Conservation (phyloP, 306 rosid genomes). For the Acmispon strigosus region DNA sequence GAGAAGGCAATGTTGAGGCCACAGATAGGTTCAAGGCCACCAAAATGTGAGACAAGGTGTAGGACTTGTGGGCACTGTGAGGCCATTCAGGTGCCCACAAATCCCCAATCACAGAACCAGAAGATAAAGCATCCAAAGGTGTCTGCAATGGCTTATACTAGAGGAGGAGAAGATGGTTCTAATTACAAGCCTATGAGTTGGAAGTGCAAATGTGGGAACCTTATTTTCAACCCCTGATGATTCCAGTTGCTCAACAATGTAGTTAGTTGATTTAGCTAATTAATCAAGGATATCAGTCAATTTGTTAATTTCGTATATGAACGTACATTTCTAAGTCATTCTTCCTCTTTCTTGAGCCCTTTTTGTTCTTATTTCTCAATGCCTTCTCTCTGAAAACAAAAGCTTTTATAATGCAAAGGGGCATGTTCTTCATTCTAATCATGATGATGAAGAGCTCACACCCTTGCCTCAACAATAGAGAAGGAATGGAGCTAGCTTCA, state of each 20-base stretch:
- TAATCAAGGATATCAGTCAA: conserved; percentile 6
- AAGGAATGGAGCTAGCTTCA: too few relatives aligned
- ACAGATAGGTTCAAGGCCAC: conserved; percentile 82
- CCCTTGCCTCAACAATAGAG: too few relatives aligned
- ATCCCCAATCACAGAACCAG: conserved; percentile 38
- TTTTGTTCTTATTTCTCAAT: neutral
- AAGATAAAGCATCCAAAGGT: conserved; percentile 35
- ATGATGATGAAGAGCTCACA: too few relatives aligned
- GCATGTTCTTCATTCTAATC: too few relatives aligned
- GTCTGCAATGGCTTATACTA: conserved; percentile 32
- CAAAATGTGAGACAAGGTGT: conserved; percentile 82
- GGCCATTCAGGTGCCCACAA: conserved; percentile 44
- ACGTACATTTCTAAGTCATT: neutral
- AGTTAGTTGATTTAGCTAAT: neutral
- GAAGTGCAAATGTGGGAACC: conserved; percentile 93
- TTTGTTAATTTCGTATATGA: conserved; percentile 26
- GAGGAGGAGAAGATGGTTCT: conserved; percentile 47
- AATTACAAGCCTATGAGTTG: conserved; percentile 97
- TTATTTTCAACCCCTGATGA: conserved; percentile 78
- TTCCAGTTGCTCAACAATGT: neutral
- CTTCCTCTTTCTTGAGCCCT: neutral
- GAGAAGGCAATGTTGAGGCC: conserved; percentile 48
- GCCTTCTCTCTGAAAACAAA: neutral
- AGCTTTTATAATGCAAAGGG: too few relatives aligned
- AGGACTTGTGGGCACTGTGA: conserved; percentile 67